Evolutionary conservation across 805 yeast genomes (phyloP).

Genomic region (Kodamaea leandrae): DNA sequence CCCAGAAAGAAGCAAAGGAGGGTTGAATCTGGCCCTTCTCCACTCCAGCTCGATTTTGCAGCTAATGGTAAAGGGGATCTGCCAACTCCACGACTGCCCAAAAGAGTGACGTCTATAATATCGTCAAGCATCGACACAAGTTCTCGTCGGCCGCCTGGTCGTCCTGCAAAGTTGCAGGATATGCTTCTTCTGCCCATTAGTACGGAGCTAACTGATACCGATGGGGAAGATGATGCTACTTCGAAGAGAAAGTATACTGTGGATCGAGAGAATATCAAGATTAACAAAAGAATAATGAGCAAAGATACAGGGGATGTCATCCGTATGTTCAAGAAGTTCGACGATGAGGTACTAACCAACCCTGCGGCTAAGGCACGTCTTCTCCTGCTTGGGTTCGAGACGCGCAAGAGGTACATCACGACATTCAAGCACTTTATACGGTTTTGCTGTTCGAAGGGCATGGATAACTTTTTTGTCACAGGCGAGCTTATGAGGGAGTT

Average conservation of each 20-base stretch:
- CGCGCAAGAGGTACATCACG: slow-evolving; percentile 17
- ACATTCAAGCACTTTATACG: slow-evolving; percentile 17
- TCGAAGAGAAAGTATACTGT: slow-evolving; percentile 11
- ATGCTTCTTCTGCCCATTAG: slow-evolving; percentile 4
- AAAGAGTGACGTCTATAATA: slow-evolving; percentile 4
- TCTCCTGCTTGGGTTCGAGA: slow-evolving; percentile 15
- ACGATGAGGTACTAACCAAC: slow-evolving; percentile 15
- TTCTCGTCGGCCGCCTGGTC: not conserved
- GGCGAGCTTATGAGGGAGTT: slow-evolving; percentile 17
- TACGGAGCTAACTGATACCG: slow-evolving; percentile 3
- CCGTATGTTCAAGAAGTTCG: slow-evolving; percentile 16
- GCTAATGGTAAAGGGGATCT: not conserved
- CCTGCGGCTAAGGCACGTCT: slow-evolving; percentile 16
- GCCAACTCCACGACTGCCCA: not conserved
- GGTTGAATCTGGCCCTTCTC: not conserved
- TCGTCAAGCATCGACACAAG: slow-evolving; percentile 4
- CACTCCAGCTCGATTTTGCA: not conserved
- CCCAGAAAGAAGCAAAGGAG: not conserved
- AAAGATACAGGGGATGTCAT: slow-evolving; percentile 17
- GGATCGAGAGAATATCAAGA: slow-evolving; percentile 15
- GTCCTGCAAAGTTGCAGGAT: not conserved
- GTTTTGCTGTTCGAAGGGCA: slow-evolving; percentile 14
- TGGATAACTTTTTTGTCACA: slow-evolving; percentile 14
- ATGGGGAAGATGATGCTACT: not conserved
- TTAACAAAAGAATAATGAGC: slow-evolving; percentile 17